A percentile compares a stretch with the other conserved stretches of the same genome.
Conservation (phyloP, 306 rosid genomes). For the Pterocarpus santalinus region DNA sequence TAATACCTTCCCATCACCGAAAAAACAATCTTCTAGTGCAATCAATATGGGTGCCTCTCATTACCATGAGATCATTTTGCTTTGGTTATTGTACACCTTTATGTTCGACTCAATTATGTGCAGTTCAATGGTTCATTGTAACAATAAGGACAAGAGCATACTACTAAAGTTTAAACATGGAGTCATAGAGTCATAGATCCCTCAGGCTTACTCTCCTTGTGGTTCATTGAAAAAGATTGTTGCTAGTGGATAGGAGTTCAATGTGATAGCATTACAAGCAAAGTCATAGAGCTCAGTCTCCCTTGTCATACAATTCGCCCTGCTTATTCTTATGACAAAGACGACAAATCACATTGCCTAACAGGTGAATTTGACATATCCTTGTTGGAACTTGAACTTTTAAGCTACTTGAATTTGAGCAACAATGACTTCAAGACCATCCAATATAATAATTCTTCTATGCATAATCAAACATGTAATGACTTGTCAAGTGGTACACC, state of each 20-base stretch:
- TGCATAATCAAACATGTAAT: background rate
- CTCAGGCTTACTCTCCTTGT: background rate
- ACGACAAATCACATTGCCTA: constrained; percentile 15
- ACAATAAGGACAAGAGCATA: constrained; percentile 6
- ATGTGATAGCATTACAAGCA: background rate
- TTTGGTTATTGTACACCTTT: background rate
- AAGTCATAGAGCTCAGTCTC: constrained; percentile 1
- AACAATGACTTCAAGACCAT: constrained; percentile 12
- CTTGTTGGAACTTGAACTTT: constrained; percentile 12
- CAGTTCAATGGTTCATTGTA: constrained; percentile 7
- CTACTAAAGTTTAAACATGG: constrained; percentile 16
- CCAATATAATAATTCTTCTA: background rate
- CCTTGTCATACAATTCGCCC: background rate
- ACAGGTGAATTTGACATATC: constrained; percentile 7
- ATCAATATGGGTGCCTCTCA: background rate
- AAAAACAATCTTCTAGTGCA: background rate
- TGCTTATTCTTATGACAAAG: too few species aligned
- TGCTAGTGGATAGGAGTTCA: constrained; percentile 15
- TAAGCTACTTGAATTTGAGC: constrained; percentile 13
- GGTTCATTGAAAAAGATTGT: background rate
- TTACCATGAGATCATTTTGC: background rate
- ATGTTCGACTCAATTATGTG: background rate
- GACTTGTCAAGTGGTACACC: background rate
- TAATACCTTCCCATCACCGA: too few species aligned
- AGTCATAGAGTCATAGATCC: constrained; percentile 18